Percentiles rank a stretch among this genome's conserved stretches.
These are phyloP conservation scores for Colletotrichum sp. DNA, from an alignment of 2,329 filamentous ascomycete genomes.

Conservation along the genomic window DNA sequence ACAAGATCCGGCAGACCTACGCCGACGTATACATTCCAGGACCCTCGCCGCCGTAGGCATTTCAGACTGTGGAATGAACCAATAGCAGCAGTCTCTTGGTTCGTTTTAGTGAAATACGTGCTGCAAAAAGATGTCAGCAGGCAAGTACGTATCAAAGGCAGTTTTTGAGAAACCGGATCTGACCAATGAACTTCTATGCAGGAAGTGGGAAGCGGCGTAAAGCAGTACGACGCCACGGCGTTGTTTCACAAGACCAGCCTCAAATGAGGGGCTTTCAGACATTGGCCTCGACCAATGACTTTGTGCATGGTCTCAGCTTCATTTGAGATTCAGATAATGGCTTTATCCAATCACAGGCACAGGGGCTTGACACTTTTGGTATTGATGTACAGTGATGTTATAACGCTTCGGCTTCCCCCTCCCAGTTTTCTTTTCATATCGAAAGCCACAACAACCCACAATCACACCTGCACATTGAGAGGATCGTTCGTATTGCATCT, in stretches of 20 bases:
- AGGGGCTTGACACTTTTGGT: no score
- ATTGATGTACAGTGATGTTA: no score
- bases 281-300: no score
- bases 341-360: background rate
- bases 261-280: background rate
- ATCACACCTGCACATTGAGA: no score
- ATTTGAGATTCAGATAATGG: background rate
- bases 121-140: no score
- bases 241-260: fast-evolving
- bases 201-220: no score
- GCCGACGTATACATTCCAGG: background rate
- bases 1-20: background rate
- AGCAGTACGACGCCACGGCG: no score
- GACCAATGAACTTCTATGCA: background rate
- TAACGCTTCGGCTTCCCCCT: background rate
- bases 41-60: no score
- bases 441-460: no score
- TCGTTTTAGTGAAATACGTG: background rate
- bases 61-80: background rate
- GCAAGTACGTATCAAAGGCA: background rate
- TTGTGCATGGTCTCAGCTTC: background rate
- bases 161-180: background rate
- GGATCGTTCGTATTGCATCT: no score
- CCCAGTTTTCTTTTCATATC: no score
- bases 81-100: background rate